Evolutionary conservation across 1,284 basidiomycete genomes (phyloP), one percentile per base, ranked within the genome.

Genomic region (Pseudozyma hubeiensis): DNA sequence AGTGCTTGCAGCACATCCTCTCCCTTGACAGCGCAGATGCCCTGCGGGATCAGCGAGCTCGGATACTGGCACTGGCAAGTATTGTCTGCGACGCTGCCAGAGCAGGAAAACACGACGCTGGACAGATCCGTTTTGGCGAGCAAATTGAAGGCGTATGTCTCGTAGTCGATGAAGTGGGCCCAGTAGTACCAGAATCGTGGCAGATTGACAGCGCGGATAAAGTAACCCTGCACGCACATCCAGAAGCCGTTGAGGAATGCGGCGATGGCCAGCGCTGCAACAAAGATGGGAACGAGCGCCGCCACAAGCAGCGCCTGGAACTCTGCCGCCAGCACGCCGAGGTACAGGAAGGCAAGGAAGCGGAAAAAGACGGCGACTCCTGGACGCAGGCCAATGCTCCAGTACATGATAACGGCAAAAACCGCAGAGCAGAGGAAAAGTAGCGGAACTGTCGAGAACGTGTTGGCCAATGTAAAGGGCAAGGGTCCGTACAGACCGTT

Each of bases 201-300:
- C 9, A 90, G 85, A n/a, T 87, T 87, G n/a, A 49, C 68, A 3
- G 58, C 47, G 5, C 87, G 82, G 0, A 90, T 88, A 80, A 85
- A 83, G 64, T 76, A 80, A 11, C 79, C 69, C 37, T 73, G 64
- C 0, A 71, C 65, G 61, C 86, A 86, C 89, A 90, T 90, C 89
- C 88, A 90, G 64, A 90, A 88, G 0, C 89, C 89, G 75, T 90
- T 90, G 40, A 88, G 65, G 77, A 90, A 90, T 2, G 87, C 85
- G 17, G 86, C 83, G 4, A 90, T 85, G 0, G 89, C 89, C 3
- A 91, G 85, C 1, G 89, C 87, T 0, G 89, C 89, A 39, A 90
- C 88, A 66, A 90, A 90, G 53, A 89, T 87, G 0, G 90, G 90
- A 0, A 90, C 60, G 11, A 87, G 50, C 0, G 88, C 86, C 0